These are phyloP conservation scores for Talaromyces sp. DNA, from an alignment of 2,329 filamentous ascomycete genomes.

Conservation along the genomic window DNA sequence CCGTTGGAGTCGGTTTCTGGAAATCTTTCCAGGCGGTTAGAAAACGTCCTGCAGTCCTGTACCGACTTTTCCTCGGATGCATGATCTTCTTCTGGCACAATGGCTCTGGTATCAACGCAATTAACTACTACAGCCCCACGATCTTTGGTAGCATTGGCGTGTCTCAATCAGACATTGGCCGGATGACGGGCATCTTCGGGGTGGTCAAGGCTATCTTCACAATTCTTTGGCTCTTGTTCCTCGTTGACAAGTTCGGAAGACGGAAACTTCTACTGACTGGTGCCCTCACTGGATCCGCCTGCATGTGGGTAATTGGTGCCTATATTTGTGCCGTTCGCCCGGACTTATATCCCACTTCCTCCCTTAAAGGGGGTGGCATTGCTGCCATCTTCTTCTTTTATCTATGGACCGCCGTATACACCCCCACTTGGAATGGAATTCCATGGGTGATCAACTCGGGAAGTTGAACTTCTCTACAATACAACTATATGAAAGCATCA, in stretches of 20 bases:
- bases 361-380: neutral
- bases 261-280: constrained; percentile 66
- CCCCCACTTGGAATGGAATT: neutral
- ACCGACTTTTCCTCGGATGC: constrained; percentile 62
- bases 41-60: neutral
- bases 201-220: constrained; percentile 50
- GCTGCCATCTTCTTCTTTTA: neutral
- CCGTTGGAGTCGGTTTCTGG: constrained; percentile 44
- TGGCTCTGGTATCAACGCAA: constrained; percentile 13
- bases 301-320: constrained; percentile 39
- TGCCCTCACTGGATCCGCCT: constrained; percentile 57
- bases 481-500: neutral
- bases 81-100: constrained; percentile 58
- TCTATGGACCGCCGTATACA: neutral
- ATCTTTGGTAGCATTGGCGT: constrained; percentile 68
- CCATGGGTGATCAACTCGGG: neutral
- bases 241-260: constrained; percentile 65
- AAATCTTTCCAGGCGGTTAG: constrained; percentile 44
- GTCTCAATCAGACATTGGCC: constrained; percentile 22
- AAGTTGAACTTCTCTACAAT: neutral
- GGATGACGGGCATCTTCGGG: neutral
- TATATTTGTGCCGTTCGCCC: constrained; percentile 40
- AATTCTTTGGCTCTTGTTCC: constrained; percentile 66
- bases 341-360: constrained; percentile 26
- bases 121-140: constrained; percentile 47